Base-by-base conservation (phyloP, 352 stramenopile species). In the Phytopythium delawarense region DNA sequence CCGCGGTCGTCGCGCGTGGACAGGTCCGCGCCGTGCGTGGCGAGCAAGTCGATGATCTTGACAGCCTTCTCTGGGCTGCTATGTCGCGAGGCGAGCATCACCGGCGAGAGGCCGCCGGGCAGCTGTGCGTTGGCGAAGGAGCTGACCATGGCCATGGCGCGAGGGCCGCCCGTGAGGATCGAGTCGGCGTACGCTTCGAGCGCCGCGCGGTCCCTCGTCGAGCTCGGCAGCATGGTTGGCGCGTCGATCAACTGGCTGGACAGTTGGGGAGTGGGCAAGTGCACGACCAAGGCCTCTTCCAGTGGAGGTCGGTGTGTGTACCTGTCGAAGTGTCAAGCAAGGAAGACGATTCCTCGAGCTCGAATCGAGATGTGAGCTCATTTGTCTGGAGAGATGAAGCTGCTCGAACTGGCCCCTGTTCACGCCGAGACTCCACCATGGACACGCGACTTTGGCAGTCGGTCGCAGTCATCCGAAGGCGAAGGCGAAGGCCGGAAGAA, bases 21-120 rank as follows among this genome's bases (percentile, higher is more conserved):
- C 4, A 76, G 62, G 20, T 59, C 71, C 20, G 69, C 69, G 11
- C 69, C 69, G 44, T 76, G 68, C 15, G 32, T 51, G 32, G 72
- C 25, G 15, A 76, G 53, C 30, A 76, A 56, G 51, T 76, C 52
- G 51, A 65, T 49, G 40, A 65, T n/a, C 40, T 45, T 34, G 18
- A 60, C 51, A 4, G 51, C 60, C 20, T 51, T 42, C 4, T 6
- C 42, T 11, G 60, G 16, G 25, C 56, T 35, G 23, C 37, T 44
- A 46, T 63, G 57, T 12, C 44, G 44, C 23, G 60, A 53, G 11
- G 51, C 60, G 4, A 65, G 49, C 60, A 65, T 65, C 7, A 65
- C 39, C 2, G 57, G 46, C 46, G 57, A 54, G 35, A 60, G 37
- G 25, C 53, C 60, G 28, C 18, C 44, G 7, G 50, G 57, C 44